These are phyloP conservation scores for Mortierella sp. DNA, from an alignment of 371 early-diverging fungal genomes.

Conservation along the genomic window DNA sequence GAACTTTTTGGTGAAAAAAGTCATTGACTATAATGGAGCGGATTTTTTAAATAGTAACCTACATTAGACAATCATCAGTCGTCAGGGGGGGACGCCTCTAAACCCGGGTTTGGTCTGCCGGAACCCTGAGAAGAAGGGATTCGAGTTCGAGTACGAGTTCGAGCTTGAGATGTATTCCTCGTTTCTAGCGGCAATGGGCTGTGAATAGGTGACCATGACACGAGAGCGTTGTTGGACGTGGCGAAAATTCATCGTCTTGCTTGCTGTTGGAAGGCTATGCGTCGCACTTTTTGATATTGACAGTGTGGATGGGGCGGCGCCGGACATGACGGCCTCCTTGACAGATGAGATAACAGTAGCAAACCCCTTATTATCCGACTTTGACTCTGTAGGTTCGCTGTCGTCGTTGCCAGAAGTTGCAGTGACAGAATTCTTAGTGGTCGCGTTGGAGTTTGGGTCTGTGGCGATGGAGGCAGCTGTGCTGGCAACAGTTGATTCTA, in stretches of 20 bases:
- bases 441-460: not conserved
- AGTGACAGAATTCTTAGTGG: not conserved
- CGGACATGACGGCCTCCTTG: constrained; percentile 17
- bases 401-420: not conserved
- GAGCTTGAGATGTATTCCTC: constrained; percentile 1
- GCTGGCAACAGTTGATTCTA: too few relatives aligned
- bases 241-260: not conserved
- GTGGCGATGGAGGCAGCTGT: too few relatives aligned
- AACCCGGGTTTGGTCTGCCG: constrained; percentile 22
- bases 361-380: constrained; percentile 1
- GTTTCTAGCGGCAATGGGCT: too few relatives aligned
- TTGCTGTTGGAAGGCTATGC: not conserved
- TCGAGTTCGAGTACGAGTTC: constrained; percentile 4
- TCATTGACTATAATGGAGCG: too few relatives aligned
- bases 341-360: constrained; percentile 3
- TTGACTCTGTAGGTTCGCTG: too few relatives aligned
- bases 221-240: not conserved
- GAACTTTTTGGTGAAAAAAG: constrained; percentile 24
- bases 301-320: constrained; percentile 6
- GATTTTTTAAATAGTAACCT: not conserved
- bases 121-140: constrained; percentile 20
- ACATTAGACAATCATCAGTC: not conserved
- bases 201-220: not conserved
- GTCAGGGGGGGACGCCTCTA: constrained; percentile 5
- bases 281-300: constrained; percentile 2